A percentile compares a stretch with the other conserved stretches of the same genome.
Evolutionary conservation across 139 green algal genomes (phyloP).

Genomic region (Chlamydomonas applanata): DNA sequence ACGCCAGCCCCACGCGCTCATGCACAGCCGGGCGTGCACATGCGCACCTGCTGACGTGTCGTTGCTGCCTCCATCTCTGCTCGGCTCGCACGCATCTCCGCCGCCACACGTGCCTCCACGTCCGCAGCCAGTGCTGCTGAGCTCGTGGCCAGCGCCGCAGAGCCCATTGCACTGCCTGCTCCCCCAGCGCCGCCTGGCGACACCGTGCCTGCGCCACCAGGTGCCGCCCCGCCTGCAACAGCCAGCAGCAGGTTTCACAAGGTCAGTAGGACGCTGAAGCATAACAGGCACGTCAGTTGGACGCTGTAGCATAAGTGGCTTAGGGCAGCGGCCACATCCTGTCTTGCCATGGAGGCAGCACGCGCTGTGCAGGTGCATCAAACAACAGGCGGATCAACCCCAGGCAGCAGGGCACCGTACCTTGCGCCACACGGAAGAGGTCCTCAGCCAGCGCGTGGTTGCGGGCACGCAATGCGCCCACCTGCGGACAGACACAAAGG

Average conservation of each 20-base stretch:
- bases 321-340: no score
- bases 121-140: conserved; percentile 14
- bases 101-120: conserved; percentile 24
- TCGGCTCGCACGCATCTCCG: conserved; percentile 40
- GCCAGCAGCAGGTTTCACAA: no score
- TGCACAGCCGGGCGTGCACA: not conserved
- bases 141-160: conserved; percentile 3
- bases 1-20: not conserved
- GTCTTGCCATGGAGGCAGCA: no score
- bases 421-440: conserved; percentile 33
- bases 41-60: conserved; percentile 23
- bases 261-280: no score
- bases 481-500: no score
- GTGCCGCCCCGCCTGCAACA: not conserved
- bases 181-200: conserved; percentile 14
- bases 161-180: not conserved
- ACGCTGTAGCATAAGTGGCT: no score
- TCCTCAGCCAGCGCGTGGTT: conserved; percentile 61
- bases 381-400: no score
- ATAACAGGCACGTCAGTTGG: no score
- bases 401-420: not conserved
- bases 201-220: not conserved
- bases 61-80: conserved; percentile 37
- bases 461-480: conserved; percentile 42
- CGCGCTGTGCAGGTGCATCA: no score